These are phyloP conservation scores for Phyllosticta capitalensis DNA, from an alignment of 2,329 filamentous ascomycete genomes.

Conservation along the genomic window DNA sequence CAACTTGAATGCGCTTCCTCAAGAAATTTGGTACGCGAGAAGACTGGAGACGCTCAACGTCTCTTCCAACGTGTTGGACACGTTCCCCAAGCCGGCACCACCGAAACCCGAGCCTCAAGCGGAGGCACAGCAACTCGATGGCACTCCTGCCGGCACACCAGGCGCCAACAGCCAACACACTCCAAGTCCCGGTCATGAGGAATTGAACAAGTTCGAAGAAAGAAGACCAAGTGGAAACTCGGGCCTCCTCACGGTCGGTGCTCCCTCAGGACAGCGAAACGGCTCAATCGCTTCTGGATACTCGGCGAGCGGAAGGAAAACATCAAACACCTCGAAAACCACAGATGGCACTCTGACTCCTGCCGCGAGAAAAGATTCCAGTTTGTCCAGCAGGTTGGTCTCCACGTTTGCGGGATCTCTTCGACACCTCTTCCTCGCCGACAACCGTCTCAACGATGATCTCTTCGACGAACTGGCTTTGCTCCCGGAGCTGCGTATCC, in stretches of 20 bases:
- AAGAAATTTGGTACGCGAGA: slow-evolving; percentile 93
- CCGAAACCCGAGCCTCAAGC: slow-evolving; percentile 11
- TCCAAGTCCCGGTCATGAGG: slow-evolving; percentile 62
- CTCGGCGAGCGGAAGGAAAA: slow-evolving; percentile 71
- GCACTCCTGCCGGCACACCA: slow-evolving; percentile 36
- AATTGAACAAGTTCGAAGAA: slow-evolving; percentile 55
- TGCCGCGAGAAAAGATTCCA: slow-evolving; percentile 74
- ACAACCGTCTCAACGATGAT: slow-evolving; percentile 90
- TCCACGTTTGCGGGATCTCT: slow-evolving; percentile 85
- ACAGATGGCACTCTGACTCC: slow-evolving; percentile 49
- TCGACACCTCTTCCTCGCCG: slow-evolving; percentile 75
- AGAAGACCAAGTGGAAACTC: slow-evolving; percentile 81
- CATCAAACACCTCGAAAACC: slow-evolving; percentile 66
- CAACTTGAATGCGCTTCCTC: slow-evolving; percentile 78
- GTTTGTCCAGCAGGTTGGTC: slow-evolving; percentile 65
- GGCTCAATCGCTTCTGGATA: slow-evolving; percentile 75
- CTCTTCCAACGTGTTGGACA: slow-evolving; percentile 85
- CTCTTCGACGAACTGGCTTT: slow-evolving; percentile 85
- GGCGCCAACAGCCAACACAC: slow-evolving; percentile 14
- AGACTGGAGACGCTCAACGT: slow-evolving; percentile 87
- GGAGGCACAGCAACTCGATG: slow-evolving; percentile 25
- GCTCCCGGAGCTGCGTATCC: slow-evolving; percentile 70
- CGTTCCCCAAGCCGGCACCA: slow-evolving; percentile 70
- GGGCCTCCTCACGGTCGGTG: slow-evolving; percentile 64
- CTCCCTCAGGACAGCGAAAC: slow-evolving; percentile 59